Percentiles rank a stretch among this genome's conserved stretches.
phyloP scores from a whole-genome alignment of 768 basidiomycete species.

The Daedaleopsis sinensis region DNA sequence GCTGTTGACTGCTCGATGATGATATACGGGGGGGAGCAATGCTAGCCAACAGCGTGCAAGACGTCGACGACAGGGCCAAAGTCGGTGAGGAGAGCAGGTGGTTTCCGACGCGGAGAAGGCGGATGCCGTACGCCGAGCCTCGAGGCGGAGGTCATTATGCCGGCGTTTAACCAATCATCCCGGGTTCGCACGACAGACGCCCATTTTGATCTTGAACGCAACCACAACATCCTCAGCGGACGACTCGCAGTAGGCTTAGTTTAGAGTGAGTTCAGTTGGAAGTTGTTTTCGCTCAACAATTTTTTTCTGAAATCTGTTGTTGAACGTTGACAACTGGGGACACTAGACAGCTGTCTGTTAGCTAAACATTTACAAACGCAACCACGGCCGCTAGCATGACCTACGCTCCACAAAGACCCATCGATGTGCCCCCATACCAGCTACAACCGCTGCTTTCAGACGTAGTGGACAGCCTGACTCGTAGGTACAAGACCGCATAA shows the following conservation, averaged over 20 bases:
- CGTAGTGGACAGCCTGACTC: conserved; percentile 19
- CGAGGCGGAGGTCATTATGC: background rate
- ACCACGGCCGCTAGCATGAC: conserved; percentile 7
- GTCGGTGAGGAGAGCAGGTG: no score
- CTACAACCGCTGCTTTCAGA: conserved; percentile 33
- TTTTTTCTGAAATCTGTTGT: no score
- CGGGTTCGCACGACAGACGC: background rate
- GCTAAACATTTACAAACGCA: no score
- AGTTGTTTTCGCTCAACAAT: no score
- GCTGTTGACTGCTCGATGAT: no score
- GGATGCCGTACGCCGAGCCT: background rate
- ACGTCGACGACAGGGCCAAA: no score
- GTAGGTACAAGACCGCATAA: conserved; percentile 12
- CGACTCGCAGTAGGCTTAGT: background rate
- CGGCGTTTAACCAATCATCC: background rate
- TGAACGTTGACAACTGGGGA: no score
- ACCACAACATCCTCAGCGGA: background rate
- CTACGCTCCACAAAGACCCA: conserved; percentile 17
- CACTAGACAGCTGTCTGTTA: no score
- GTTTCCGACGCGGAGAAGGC: background rate
- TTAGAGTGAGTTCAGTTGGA: background rate
- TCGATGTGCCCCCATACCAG: conserved; percentile 63
- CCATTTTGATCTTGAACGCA: background rate
- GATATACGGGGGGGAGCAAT: no score
- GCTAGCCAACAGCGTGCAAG: no score